Evolutionary conservation across 345 rosid genomes (phyloP), one percentile per base, ranked within the genome.

Genomic region (Moringa oleifera): DNA sequence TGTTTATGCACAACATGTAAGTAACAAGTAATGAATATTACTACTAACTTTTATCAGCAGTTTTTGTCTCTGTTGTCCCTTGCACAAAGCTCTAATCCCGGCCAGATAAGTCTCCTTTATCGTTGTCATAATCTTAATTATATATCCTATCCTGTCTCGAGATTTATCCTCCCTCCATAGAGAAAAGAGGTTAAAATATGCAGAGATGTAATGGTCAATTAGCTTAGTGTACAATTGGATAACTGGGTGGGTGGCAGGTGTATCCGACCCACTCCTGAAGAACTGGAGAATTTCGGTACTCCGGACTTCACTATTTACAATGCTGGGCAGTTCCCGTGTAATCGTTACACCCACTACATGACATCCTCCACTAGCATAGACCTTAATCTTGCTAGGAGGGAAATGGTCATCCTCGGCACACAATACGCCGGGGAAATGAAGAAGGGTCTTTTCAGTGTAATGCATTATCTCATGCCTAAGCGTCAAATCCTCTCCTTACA

Each of bases 381-480:
- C 63, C 64, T 93, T 75, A 90, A 93, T 78, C 91, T 93, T 41
- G 85, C 81, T 71, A 86, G 97, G 75, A 86, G 83, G 79, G 98
- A 93, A 83, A 90, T 93, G 98, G 98, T 90, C 76, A 93, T 93
- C 73, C 96, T 90, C 52, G 96, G 98, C 60, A 90, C 98, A 24
- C 99, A 90, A 64, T 94, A 94, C 69, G 97, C 99, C 36, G 98
- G 99, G 73, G 99, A 94, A 78, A 93, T 93, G 98, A 93, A 90
- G 90, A 93, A 93, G 75, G 98, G 98, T 63, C 96, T 93, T 57
- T 93, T 93, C 85, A 62, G 98, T 75, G 94, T 93, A 45, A 93
- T 93, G 97, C 97, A 93, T 79, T 90, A 90, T 86, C 95, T 93
- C 81, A 93, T 93, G 98, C 98, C 97, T 77, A 90, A 83, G 85